These are phyloP conservation scores for Stentor coeruleus DNA, from an alignment of 73 alveolate species.

Conservation along the genomic window DNA sequence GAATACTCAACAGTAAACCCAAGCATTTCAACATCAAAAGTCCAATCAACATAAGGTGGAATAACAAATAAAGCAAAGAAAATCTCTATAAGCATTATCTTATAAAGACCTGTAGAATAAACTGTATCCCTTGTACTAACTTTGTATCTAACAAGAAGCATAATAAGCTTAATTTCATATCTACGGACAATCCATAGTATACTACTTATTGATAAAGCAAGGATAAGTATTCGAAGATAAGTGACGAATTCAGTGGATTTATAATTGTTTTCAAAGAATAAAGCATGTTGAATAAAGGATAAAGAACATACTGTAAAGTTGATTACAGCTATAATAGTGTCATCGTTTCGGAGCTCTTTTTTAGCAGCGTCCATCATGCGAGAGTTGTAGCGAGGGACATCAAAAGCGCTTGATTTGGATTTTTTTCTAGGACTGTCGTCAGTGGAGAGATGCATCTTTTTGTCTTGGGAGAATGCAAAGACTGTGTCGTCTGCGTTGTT, in stretches of 20 bases:
- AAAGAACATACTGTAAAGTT: background rate
- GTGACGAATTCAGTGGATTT: background rate
- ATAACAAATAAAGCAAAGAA: background rate
- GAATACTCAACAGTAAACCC: slow-evolving; percentile 9
- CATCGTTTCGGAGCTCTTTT: background rate
- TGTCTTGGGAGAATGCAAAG: background rate
- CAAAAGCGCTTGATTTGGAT: background rate
- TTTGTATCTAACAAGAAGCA: background rate
- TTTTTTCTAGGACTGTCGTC: background rate
- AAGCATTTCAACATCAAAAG: background rate
- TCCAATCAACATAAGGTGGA: background rate
- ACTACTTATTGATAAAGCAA: background rate
- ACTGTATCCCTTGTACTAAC: background rate
- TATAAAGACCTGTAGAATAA: background rate
- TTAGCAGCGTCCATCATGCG: background rate
- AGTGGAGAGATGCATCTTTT: background rate
- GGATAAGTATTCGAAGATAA: background rate
- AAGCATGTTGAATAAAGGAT: background rate
- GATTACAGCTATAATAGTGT: slow-evolving; percentile 6
- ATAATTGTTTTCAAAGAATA: background rate
- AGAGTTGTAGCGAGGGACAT: background rate
- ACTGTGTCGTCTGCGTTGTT: background rate
- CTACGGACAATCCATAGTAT: background rate
- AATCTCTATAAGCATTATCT: background rate
- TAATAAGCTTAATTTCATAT: background rate